Evolutionary conservation across 2,329 filamentous ascomycete genomes (phyloP).

Genomic region (Exophiala sp.): DNA sequence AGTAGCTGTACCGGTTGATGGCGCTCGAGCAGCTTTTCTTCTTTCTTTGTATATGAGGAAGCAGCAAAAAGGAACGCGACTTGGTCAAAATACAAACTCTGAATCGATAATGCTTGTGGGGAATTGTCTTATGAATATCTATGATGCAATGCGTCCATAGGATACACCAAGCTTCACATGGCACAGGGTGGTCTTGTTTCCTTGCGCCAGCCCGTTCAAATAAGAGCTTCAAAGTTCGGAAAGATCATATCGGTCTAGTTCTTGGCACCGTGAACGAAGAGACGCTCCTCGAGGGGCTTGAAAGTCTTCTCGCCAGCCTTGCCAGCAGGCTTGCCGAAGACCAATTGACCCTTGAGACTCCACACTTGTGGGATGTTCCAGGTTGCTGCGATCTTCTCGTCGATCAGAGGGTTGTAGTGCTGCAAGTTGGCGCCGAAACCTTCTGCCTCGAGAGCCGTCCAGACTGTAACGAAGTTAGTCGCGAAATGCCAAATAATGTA

Average conservation of each 20-base stretch:
- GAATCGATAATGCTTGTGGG: too few relatives aligned
- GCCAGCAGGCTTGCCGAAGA: conserved; percentile 59
- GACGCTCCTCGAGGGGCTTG: conserved; percentile 9
- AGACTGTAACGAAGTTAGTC: conserved; percentile 45
- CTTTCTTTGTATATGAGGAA: too few relatives aligned
- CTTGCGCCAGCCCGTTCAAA: too few relatives aligned
- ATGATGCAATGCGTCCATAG: too few relatives aligned
- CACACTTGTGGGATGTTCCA: conserved; percentile 71
- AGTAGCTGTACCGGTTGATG: too few relatives aligned
- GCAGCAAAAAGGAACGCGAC: too few relatives aligned
- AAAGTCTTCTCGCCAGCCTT: conserved; percentile 8
- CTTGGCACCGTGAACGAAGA: conserved; percentile 10
- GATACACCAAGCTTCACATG: too few relatives aligned
- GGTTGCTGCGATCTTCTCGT: conserved; percentile 63
- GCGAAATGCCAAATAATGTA: not conserved
- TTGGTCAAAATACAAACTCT: too few relatives aligned
- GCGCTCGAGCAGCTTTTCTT: too few relatives aligned
- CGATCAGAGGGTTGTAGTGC: conserved; percentile 87
- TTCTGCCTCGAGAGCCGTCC: conserved; percentile 77
- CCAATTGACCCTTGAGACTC: conserved; percentile 76
- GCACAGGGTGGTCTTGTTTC: too few relatives aligned
- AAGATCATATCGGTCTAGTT: not conserved
- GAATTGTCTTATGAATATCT: too few relatives aligned
- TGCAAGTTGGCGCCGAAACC: conserved; percentile 84
- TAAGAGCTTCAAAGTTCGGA: not conserved